Base-by-base conservation (phyloP, 163 green algal genomes). In the Scenedesmus sp. region DNA sequence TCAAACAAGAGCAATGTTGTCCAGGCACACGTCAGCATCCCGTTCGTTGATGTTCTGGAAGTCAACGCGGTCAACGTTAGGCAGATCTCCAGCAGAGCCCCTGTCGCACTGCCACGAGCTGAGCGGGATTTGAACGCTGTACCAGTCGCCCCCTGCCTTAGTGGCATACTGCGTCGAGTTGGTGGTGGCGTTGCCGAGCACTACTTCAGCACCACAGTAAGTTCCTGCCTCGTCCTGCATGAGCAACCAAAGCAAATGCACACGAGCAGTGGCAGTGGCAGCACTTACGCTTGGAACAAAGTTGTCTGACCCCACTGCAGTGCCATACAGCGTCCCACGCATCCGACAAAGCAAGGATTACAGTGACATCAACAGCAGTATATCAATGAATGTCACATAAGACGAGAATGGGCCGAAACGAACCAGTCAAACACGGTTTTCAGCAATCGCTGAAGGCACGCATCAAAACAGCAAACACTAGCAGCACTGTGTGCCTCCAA, bases 11-110 rank as follows among this genome's bases (percentile, higher is more conserved):
- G 53, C 53, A 61, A 89, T 89, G 44, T 89, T 83, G 46, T 89
- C 65, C 26, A 89, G 18, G 61, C 85, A 89, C 12, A 89, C 33
- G 1, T 89, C 61, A 70, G 85, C 85, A 83, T 89, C 85, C 70
- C 83, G 49, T 3, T 68, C 51, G 15, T 89, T 89, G 9, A 78
- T 80, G 59, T 89, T 89, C 18, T 89, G 85, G 3, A 89, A 65
- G 70, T 89, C 85, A n/a, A 89, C 61, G 0, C 85, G 43, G 65
- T 89, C 44, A 33, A 89, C 65, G 30, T 44, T 37, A 7, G 85
- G 26, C 61, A 89, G 35, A 37, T 65, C n/a, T 33, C 85, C 85
- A 37, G 49, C 65, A 43, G 61, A 83, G 37, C 85, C 85, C 42
- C 13, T 15, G n/a, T 83, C 73, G 16, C 85, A 89, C 42, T 37